Base-by-base conservation (phyloP, 179 eudicot genomes). In the Actinidia chinensis region DNA sequence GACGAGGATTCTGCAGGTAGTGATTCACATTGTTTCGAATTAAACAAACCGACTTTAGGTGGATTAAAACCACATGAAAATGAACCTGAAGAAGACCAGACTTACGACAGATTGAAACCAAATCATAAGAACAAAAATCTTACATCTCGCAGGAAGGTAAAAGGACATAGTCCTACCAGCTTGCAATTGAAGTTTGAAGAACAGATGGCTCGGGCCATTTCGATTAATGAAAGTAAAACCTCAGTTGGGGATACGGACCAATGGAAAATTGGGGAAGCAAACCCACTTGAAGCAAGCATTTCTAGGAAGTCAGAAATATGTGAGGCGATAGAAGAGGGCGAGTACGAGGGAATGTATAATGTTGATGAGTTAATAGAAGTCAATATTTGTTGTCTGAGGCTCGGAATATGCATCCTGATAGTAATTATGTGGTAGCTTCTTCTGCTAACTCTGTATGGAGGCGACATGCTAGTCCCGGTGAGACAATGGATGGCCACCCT, bases 181-280 rank as follows among this genome's bases (percentile, higher is more conserved):
- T 81, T 89, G 83, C 97, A 88, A 83, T 90, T 84, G 61, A 85
- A 91, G 74, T 89, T 89, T 73, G 91, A 88, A 76, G 91, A 89
- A 77, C 94, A 88, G 75, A 86, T 90, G 89, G 88, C 85, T 71
- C 84, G 78, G 74, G 79, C 91, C 68, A 79, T 72, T 33, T 77
- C 74, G 56, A 74, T 82, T 52, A 82, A 82, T 52, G 84, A 73
- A 64, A 42, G 73, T 65, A 80, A 15, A 68, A 79, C 76, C 85
- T 68, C 52, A 67, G 60, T 61, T 61, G 80, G 33, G 12, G 83
- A 76, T n/a, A 33, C 25, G 12, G 80, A 72, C 42, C 78, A 52
- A 43, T 46, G 76, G 36, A 70, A 78, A 79, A 33, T 55, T 15
- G 65, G 73, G n/a, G 85, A 81, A 82, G 86, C 59, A 17, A 81